Evolutionary conservation across 768 basidiomycete genomes (phyloP).

Genomic region (Lentinula sp.): DNA sequence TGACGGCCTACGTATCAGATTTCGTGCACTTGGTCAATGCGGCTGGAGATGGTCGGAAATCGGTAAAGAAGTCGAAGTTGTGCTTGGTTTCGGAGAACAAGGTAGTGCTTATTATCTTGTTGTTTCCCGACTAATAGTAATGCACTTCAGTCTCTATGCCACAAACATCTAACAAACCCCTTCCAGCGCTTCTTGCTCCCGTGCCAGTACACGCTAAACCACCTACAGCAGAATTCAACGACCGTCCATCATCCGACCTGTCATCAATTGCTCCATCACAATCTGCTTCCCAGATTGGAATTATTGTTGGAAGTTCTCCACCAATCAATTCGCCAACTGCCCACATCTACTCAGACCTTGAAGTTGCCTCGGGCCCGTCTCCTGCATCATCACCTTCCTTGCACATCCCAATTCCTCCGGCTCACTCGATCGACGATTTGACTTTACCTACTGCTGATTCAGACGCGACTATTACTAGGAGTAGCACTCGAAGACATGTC

Average conservation of each 20-base stretch:
- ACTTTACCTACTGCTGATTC: neutral
- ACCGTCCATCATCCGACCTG: constrained; percentile 39
- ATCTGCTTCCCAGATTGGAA: constrained; percentile 59
- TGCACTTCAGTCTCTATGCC: neutral
- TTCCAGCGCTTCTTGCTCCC: constrained; percentile 12
- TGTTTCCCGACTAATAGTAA: neutral
- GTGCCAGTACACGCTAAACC: neutral
- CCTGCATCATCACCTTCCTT: neutral
- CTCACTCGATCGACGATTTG: neutral
- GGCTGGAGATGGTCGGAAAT: constrained; percentile 64
- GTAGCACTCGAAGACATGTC: constrained; percentile 12
- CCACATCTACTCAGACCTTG: constrained; percentile 4
- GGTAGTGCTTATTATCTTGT: neutral
- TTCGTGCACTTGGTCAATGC: constrained; percentile 61
- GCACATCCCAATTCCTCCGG: neutral
- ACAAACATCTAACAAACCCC: constrained; percentile 17
- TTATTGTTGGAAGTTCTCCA: neutral
- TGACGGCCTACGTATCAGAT: constrained; percentile 57
- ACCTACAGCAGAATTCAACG: neutral
- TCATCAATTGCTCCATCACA: constrained; percentile 75
- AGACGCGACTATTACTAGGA: neutral
- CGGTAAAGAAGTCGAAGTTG: constrained; percentile 53
- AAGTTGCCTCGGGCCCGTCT: neutral
- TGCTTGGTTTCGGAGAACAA: constrained; percentile 16
- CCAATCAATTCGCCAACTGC: neutral